These are phyloP conservation scores for Xenosphaeropsis pyriputrescens DNA, from an alignment of 2,329 filamentous ascomycete species.

Conservation along the genomic window DNA sequence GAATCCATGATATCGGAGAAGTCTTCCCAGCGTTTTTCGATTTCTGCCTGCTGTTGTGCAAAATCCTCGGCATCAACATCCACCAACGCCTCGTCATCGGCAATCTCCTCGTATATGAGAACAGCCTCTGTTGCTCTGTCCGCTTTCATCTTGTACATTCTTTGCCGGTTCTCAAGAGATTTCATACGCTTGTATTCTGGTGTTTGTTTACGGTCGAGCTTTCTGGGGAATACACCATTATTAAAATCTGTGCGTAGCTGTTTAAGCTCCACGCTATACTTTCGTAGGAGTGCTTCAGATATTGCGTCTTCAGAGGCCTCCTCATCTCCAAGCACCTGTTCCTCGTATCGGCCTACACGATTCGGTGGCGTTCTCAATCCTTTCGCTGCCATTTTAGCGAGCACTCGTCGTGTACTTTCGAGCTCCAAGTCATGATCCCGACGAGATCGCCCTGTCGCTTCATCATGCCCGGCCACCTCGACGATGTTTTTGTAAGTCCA, in stretches of 20 bases:
- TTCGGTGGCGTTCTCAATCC: constrained; percentile 28
- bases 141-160: too few relatives aligned
- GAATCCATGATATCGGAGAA: constrained; percentile 7
- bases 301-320: too few relatives aligned
- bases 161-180: neutral
- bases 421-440: constrained; percentile 33
- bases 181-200: neutral
- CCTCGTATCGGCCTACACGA: constrained; percentile 23
- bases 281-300: too few relatives aligned
- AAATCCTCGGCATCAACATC: too few relatives aligned
- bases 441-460: constrained; percentile 9
- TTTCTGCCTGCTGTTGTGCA: constrained; percentile 7
- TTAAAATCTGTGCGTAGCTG: too few relatives aligned
- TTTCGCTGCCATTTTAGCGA: constrained; percentile 29
- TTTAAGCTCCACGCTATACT: too few relatives aligned
- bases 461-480: constrained; percentile 34
- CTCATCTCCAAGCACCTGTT: constrained; percentile 2
- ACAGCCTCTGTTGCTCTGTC: too few relatives aligned
- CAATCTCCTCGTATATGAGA: too few relatives aligned
- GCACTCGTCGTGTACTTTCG: constrained; percentile 23
- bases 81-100: too few relatives aligned
- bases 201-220: neutral
- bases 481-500: constrained; percentile 41
- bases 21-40: constrained; percentile 8
- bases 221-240: neutral